Percentiles rank a stretch among this genome's conserved stretches.
Conservation (phyloP, 2,329 filamentous ascomycete species). For the Phialophora chinensis region DNA sequence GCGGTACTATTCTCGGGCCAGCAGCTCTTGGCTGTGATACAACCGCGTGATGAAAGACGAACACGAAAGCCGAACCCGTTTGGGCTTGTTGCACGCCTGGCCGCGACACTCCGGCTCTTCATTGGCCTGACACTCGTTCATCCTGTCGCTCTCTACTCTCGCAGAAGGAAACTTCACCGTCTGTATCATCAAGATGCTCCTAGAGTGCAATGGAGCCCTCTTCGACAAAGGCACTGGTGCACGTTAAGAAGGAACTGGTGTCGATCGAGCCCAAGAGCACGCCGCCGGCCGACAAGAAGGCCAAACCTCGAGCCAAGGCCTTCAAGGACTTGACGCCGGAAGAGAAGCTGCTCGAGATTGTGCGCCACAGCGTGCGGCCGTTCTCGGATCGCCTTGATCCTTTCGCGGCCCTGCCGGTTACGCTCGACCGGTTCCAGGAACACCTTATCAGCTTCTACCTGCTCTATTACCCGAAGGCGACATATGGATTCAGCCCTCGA, state of each 20-base stretch:
- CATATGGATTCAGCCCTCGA: slow-evolving; percentile 36
- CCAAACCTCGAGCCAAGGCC: slow-evolving; percentile 2
- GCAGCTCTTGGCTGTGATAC: slow-evolving; percentile 8
- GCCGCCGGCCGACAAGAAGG: neutral
- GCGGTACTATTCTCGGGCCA: neutral
- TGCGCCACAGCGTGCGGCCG: slow-evolving; percentile 29
- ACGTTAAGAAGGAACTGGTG: slow-evolving; percentile 28
- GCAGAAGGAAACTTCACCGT: neutral
- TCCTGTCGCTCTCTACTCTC: neutral
- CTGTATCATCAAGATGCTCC: slow-evolving; percentile 19
- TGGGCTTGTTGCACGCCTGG: neutral
- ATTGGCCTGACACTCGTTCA: neutral
- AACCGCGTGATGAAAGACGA: neutral
- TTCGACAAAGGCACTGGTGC: slow-evolving; percentile 17
- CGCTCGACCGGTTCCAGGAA: slow-evolving; percentile 34
- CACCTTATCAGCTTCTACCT: slow-evolving; percentile 36
- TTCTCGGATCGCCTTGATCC: slow-evolving; percentile 35
- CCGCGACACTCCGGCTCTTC: neutral
- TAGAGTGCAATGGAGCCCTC: slow-evolving; percentile 20
- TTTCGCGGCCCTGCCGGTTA: slow-evolving; percentile 32
- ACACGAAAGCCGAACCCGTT: neutral
- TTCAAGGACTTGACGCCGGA: slow-evolving; percentile 24
- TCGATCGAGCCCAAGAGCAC: slow-evolving; percentile 12
- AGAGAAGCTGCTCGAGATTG: slow-evolving; percentile 32
- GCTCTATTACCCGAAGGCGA: slow-evolving; percentile 35